These are phyloP conservation scores for Tilletia horrida DNA, from an alignment of 1,284 basidiomycete species.

Conservation along the genomic window DNA sequence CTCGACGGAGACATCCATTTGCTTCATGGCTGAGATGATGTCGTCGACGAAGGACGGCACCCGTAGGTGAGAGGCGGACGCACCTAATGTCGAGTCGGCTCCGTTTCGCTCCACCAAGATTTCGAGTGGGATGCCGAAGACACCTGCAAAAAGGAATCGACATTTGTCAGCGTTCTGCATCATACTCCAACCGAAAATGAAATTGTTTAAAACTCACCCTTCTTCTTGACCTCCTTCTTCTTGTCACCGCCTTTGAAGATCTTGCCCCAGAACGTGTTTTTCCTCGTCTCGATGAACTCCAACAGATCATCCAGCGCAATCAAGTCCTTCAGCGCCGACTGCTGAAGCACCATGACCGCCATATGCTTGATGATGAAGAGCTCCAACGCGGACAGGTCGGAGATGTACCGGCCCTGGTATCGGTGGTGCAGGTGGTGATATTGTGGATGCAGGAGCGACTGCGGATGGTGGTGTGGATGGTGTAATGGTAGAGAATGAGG, in stretches of 20 bases:
- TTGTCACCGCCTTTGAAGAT: constrained; percentile 79
- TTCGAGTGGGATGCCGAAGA: constrained; percentile 90
- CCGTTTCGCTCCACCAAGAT: constrained; percentile 91
- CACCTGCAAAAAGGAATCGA: constrained; percentile 56
- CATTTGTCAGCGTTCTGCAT: constrained; percentile 16
- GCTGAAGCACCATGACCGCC: constrained; percentile 74
- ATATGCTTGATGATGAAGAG: constrained; percentile 87
- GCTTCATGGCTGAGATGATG: constrained; percentile 93
- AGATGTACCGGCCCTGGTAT: constrained; percentile 67
- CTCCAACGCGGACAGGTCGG: constrained; percentile 79
- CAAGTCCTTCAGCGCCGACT: constrained; percentile 69
- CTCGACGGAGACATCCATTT: constrained; percentile 99
- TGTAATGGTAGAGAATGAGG: no score
- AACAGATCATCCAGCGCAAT: constrained; percentile 82
- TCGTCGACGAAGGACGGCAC: constrained; percentile 98
- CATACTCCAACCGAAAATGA: no score
- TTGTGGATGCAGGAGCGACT: constrained; percentile 58
- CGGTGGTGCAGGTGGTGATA: no score
- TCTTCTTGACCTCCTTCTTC: constrained; percentile 63
- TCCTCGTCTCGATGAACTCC: constrained; percentile 87
- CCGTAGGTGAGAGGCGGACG: constrained; percentile 76
- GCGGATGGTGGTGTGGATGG: no score
- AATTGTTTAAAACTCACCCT: constrained; percentile 31
- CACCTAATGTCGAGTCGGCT: constrained; percentile 84
- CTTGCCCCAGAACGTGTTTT: constrained; percentile 94